Evolutionary conservation across 2,329 filamentous ascomycete species (phyloP).

Genomic region (Fusarium nanum): DNA sequence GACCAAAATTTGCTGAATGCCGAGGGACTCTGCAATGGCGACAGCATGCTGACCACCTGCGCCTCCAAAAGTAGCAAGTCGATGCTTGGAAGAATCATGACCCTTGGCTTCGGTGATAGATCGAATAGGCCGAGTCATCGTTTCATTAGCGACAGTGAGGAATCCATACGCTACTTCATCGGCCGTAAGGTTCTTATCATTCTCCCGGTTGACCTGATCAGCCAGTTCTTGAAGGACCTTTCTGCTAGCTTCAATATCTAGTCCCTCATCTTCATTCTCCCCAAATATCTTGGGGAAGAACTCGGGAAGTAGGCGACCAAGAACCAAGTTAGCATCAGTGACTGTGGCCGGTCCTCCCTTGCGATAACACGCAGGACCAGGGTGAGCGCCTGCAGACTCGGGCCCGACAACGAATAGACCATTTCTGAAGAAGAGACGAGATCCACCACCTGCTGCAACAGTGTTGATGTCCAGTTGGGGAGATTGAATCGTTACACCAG

Average conservation of each 20-base stretch:
- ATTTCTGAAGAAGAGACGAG: constrained; percentile 86
- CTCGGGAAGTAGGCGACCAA: constrained; percentile 85
- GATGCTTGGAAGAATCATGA: constrained; percentile 88
- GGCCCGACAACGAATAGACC: constrained; percentile 92
- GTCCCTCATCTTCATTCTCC: constrained; percentile 82
- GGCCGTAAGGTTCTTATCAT: constrained; percentile 75
- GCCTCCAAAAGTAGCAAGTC: constrained; percentile 92
- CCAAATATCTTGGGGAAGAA: constrained; percentile 98
- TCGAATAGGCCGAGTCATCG: constrained; percentile 90
- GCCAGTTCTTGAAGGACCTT: constrained; percentile 81
- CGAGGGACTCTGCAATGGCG: constrained; percentile 87
- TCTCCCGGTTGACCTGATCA: constrained; percentile 80
- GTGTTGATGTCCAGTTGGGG: constrained; percentile 96
- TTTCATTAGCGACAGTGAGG: constrained; percentile 88
- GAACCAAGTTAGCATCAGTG: constrained; percentile 91
- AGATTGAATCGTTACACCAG: constrained; percentile 92
- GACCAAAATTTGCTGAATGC: constrained; percentile 85
- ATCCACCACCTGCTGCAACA: constrained; percentile 90
- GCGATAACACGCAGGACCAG: constrained; percentile 89
- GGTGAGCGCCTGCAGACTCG: constrained; percentile 88
- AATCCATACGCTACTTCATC: constrained; percentile 93
- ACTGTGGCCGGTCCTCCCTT: constrained; percentile 91
- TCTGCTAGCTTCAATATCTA: constrained; percentile 81
- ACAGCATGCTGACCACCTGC: constrained; percentile 93
- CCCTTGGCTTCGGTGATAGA: constrained; percentile 93